Conservation (phyloP, 352 stramenopile species). For the Pythium volutum region DNA sequence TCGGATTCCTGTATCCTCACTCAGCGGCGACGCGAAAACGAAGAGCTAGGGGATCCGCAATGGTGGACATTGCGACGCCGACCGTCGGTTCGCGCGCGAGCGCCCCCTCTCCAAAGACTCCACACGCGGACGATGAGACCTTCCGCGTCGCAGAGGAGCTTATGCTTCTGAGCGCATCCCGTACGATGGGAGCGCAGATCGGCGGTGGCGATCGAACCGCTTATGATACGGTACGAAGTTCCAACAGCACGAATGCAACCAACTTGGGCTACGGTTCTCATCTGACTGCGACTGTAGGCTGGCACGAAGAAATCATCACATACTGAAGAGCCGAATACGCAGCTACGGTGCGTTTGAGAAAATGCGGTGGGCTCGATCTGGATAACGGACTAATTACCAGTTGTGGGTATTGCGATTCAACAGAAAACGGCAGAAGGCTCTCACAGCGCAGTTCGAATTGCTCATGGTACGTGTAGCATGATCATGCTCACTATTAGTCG, state of each 20-base stretch:
- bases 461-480: constrained; percentile 15
- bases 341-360: constrained; percentile 6
- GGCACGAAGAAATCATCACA: neutral
- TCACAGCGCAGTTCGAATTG: constrained; percentile 26
- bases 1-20: neutral
- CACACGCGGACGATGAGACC: constrained; percentile 46
- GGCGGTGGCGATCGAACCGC: neutral
- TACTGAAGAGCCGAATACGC: neutral
- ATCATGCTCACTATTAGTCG: neutral
- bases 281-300: neutral
- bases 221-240: neutral
- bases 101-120: neutral
- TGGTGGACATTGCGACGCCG: constrained; percentile 30
- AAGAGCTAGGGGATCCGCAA: neutral
- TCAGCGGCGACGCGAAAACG: neutral
- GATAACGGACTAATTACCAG: neutral
- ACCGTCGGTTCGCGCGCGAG: constrained; percentile 5
- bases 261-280: neutral
- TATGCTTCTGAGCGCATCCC: constrained; percentile 61
- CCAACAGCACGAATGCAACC: neutral
- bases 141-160: constrained; percentile 76
- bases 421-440: constrained; percentile 28
- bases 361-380: neutral
- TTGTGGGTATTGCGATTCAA: neutral
- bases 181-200: neutral